These are phyloP conservation scores for Marchantia polymorpha DNA, from an alignment of 225 moss, liverwort and hornwort species.

Conservation along the genomic window DNA sequence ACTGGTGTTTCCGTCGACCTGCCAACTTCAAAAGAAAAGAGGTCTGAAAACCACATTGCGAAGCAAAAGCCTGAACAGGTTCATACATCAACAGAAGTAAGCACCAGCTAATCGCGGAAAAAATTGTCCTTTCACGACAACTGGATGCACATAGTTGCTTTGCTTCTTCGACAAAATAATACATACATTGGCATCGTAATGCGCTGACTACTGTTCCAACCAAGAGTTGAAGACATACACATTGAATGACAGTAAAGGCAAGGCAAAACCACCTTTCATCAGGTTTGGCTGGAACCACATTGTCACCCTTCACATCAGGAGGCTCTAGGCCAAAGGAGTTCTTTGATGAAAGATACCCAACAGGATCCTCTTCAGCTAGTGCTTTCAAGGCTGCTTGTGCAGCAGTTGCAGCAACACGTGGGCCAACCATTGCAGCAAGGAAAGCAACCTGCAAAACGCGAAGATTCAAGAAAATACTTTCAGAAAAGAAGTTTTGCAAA, in stretches of 20 bases:
- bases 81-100: background rate
- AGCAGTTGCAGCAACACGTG: constrained; percentile 73
- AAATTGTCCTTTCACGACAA: background rate
- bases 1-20: constrained; percentile 22
- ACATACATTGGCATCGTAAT: background rate
- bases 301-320: constrained; percentile 34
- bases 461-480: background rate
- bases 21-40: constrained; percentile 1
- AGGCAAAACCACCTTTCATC: constrained; percentile 58
- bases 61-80: background rate
- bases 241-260: constrained; percentile 10
- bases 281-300: constrained; percentile 35
- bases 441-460: constrained; percentile 70
- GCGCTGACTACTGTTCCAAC: background rate
- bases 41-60: constrained; percentile 5
- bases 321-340: constrained; percentile 72
- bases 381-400: constrained; percentile 77
- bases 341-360: constrained; percentile 68
- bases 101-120: no score
- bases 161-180: background rate
- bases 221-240: background rate
- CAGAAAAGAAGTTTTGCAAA: no score
- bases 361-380: constrained; percentile 73
- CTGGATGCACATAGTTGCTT: background rate
- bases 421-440: constrained; percentile 88